These are phyloP conservation scores for Fomitiporia mediterranea DNA, from an alignment of 1,284 basidiomycete genomes.

Conservation along the genomic window DNA sequence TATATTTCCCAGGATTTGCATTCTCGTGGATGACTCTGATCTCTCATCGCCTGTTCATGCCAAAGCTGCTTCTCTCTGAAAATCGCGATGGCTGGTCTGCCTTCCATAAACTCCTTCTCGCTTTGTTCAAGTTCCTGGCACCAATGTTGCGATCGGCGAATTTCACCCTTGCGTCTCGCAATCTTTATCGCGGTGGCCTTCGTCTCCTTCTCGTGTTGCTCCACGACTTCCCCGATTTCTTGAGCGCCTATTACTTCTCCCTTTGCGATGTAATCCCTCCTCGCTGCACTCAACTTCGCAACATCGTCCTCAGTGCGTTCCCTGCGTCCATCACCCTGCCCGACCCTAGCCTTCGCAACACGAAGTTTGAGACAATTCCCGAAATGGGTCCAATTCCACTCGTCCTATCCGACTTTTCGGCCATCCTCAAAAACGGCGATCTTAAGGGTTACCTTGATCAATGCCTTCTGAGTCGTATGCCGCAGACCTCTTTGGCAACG, in stretches of 20 bases:
- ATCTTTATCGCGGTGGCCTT: constrained; percentile 90
- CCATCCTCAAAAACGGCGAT: constrained; percentile 74
- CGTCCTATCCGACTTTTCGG: constrained; percentile 87
- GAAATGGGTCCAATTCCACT: constrained; percentile 90
- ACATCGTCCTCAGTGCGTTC: constrained; percentile 95
- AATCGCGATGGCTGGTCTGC: constrained; percentile 93
- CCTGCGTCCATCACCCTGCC: constrained; percentile 84
- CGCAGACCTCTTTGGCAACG: constrained; percentile 67
- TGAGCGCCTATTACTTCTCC: constrained; percentile 95
- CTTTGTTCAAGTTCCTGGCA: constrained; percentile 89
- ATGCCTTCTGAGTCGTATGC: constrained; percentile 69
- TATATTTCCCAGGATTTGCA: constrained; percentile 96
- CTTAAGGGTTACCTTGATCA: constrained; percentile 78
- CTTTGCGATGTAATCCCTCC: constrained; percentile 91
- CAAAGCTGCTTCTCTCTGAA: constrained; percentile 82
- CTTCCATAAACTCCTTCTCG: constrained; percentile 91
- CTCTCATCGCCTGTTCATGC: constrained; percentile 97
- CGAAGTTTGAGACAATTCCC: constrained; percentile 68
- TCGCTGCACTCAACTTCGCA: constrained; percentile 93
- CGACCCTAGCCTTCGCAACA: constrained; percentile 77
- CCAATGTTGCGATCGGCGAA: constrained; percentile 87
- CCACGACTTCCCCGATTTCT: constrained; percentile 98
- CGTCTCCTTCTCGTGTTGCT: constrained; percentile 91
- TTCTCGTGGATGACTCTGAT: constrained; percentile 98
- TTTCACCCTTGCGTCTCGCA: constrained; percentile 78